Evolutionary conservation across 2,329 filamentous ascomycete genomes (phyloP).

Genomic region (Fusarium concolor): DNA sequence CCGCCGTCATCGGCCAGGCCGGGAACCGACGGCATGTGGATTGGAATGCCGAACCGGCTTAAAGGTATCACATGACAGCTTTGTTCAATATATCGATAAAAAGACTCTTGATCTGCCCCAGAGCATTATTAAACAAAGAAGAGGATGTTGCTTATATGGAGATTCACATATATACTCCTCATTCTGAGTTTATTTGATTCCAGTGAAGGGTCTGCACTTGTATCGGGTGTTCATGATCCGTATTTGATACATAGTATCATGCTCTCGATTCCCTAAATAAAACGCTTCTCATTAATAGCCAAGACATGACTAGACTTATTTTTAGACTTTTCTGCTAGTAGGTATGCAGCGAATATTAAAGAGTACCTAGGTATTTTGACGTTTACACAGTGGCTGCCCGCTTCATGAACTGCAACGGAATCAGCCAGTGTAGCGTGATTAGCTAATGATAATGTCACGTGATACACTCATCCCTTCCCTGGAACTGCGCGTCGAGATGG

Average conservation of each 20-base stretch:
- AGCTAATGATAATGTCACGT: neutral
- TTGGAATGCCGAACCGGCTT: constrained; percentile 40
- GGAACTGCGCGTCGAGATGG: constrained; percentile 33
- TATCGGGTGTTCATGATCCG: no score
- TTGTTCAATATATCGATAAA: neutral
- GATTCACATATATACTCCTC: neutral
- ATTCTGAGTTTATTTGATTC: neutral
- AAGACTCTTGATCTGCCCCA: neutral
- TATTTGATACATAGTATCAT: neutral
- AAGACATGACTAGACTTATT: no score
- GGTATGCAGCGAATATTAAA: no score
- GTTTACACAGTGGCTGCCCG: neutral
- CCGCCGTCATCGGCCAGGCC: constrained; percentile 46
- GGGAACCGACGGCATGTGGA: constrained; percentile 39
- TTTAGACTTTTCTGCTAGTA: no score
- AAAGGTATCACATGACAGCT: constrained; percentile 27
- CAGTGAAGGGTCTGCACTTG: neutral
- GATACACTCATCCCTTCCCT: constrained; percentile 4
- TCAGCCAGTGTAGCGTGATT: constrained; percentile 1
- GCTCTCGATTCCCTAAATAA: neutral
- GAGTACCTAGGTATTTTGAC: neutral
- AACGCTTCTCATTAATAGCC: no score
- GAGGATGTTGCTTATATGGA: no score
- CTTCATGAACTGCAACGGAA: neutral
- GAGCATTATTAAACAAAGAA: neutral